phyloP scores from a whole-genome alignment of 73 alveolate genomes.

The Paramecium sexaurelia region DNA sequence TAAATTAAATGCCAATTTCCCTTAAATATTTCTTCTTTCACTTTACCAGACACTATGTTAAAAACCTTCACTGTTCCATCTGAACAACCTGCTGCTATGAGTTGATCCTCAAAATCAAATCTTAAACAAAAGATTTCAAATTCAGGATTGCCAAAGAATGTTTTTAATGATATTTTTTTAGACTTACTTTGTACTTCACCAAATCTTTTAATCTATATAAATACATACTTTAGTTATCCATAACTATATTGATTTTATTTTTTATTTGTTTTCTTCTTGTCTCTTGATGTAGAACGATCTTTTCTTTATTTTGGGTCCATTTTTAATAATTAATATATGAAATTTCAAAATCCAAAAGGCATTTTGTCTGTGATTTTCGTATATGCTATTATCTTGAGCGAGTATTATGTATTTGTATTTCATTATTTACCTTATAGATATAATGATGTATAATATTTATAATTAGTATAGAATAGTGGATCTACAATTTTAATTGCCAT shows the following conservation, averaged over 20 bases:
- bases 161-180: conserved; percentile 43
- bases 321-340: conserved; percentile 2
- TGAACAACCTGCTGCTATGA: conserved; percentile 82
- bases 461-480: not conserved
- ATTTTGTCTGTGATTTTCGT: conserved; percentile 22
- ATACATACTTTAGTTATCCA: conserved; percentile 31
- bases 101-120: conserved; percentile 81
- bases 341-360: not conserved
- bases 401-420: conserved; percentile 27
- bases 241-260: not conserved
- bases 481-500: not conserved
- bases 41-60: conserved; percentile 81
- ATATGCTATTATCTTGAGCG: not conserved
- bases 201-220: not conserved
- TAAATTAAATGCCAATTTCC: conserved; percentile 68
- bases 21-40: not conserved
- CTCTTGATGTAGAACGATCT: conserved; percentile 21
- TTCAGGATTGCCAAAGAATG: conserved; percentile 64
- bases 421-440: conserved; percentile 14
- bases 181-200: conserved; percentile 59
- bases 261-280: not conserved
- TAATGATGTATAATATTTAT: not conserved
- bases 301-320: not conserved
- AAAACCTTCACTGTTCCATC: conserved; percentile 84
- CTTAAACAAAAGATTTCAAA: conserved; percentile 73